A percentile compares a stretch with the other conserved stretches of the same genome.
Evolutionary conservation across 805 yeast species (phyloP).

Genomic region (Wickerhamiella cacticola): DNA sequence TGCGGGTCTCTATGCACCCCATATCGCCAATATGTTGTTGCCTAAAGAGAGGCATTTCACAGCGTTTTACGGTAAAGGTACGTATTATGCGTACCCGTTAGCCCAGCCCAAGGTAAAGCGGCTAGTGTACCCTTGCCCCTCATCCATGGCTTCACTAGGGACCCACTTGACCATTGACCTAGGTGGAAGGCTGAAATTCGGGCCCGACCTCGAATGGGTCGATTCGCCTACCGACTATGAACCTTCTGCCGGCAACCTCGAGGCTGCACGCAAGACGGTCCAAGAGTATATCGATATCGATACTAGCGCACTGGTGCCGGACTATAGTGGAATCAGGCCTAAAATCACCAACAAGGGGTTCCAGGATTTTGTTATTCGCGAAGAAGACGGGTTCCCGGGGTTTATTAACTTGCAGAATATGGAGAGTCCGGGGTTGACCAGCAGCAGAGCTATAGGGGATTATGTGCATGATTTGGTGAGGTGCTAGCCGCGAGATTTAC

Average conservation of each 20-base stretch:
- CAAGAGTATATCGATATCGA: slow-evolving; percentile 54
- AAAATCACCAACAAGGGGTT: slow-evolving; percentile 42
- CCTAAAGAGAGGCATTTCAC: slow-evolving; percentile 48
- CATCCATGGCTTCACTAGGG: slow-evolving; percentile 66
- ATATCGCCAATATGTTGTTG: slow-evolving; percentile 54
- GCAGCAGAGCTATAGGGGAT: slow-evolving; percentile 75
- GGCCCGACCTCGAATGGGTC: slow-evolving; percentile 84
- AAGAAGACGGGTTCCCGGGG: slow-evolving; percentile 63
- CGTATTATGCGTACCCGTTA: slow-evolving; percentile 50
- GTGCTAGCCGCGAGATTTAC: too few species aligned
- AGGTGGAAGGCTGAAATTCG: slow-evolving; percentile 69
- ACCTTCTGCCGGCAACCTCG: slow-evolving; percentile 34
- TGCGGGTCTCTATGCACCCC: slow-evolving; percentile 69
- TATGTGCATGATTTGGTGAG: slow-evolving; percentile 6
- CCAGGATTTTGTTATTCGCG: slow-evolving; percentile 61
- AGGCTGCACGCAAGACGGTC: slow-evolving; percentile 42
- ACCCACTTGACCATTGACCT: slow-evolving; percentile 77
- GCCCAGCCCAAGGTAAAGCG: slow-evolving; percentile 41
- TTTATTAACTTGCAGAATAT: slow-evolving; percentile 71
- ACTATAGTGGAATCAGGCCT: slow-evolving; percentile 78
- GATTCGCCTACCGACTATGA: slow-evolving; percentile 27
- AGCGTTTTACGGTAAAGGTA: slow-evolving; percentile 72
- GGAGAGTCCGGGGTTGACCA: slow-evolving; percentile 83
- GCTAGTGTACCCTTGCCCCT: slow-evolving; percentile 67
- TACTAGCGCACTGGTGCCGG: slow-evolving; percentile 42